These are phyloP conservation scores for Pyrenochaeta sp. DNA, from an alignment of 2,329 filamentous ascomycete genomes.

Conservation along the genomic window DNA sequence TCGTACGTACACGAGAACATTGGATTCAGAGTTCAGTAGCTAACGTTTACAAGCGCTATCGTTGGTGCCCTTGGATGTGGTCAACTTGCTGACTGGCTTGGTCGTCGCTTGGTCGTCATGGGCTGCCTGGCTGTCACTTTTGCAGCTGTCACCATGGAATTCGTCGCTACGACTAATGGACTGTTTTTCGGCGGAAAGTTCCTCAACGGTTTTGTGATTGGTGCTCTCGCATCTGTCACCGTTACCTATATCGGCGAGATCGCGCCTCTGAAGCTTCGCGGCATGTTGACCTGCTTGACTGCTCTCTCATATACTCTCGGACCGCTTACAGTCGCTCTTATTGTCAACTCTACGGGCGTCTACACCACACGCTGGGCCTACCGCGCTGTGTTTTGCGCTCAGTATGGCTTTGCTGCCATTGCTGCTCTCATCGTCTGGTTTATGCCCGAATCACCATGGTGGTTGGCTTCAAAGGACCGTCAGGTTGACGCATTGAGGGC, in stretches of 20 bases:
- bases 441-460: slow-evolving; percentile 64
- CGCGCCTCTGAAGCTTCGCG: slow-evolving; percentile 51
- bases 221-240: slow-evolving; percentile 51
- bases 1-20: slow-evolving; percentile 30
- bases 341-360: slow-evolving; percentile 43
- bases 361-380: slow-evolving; percentile 54
- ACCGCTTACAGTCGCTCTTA: slow-evolving; percentile 46
- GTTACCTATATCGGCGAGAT: slow-evolving; percentile 53
- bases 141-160: slow-evolving; percentile 53
- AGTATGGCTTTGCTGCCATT: slow-evolving; percentile 53
- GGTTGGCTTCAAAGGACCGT: slow-evolving; percentile 71
- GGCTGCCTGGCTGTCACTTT: slow-evolving; percentile 49
- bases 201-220: slow-evolving; percentile 54
- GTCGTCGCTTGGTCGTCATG: slow-evolving; percentile 46
- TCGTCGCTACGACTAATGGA: slow-evolving; percentile 52
- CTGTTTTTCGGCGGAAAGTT: slow-evolving; percentile 56
- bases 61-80: slow-evolving; percentile 47
- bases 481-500: slow-evolving; percentile 62
- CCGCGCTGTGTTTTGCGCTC: slow-evolving; percentile 52
- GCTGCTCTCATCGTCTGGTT: slow-evolving; percentile 33
- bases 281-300: slow-evolving; percentile 49
- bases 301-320: slow-evolving; percentile 54
- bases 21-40: background rate
- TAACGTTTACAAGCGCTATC: slow-evolving; percentile 21
- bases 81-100: slow-evolving; percentile 49